Base-by-base conservation (phyloP, 768 basidiomycete genomes). In the Gymnopilus dilepis region DNA sequence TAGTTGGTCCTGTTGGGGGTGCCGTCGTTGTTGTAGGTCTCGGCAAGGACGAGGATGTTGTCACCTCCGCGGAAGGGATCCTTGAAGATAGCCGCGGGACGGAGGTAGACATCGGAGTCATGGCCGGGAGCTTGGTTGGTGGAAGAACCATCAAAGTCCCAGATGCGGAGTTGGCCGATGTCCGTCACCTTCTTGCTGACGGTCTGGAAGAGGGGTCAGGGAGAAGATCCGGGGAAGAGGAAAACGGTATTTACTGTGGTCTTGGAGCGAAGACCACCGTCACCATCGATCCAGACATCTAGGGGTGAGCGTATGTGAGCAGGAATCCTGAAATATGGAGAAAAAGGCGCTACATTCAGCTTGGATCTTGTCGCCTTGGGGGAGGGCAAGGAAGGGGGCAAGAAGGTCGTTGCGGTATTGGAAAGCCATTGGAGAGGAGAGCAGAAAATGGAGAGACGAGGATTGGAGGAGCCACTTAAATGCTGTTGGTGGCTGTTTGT, bases 271-370 rank as follows among this genome's bases (percentile, higher is more conserved):
- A 97, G 87, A 65, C 93, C 97, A 66, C 86, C 84, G 74, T 98
- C 91, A 64, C 96, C 96, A 74, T 99, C 97, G 74, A 98, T 89
- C 97, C 97, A 99, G 79, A 98, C 91, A 77, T 99, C 95, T 98
- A 75, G 41, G 57, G 53, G 24, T 62, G 45, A 66, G 64, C 51
- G 45, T 65, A 65, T 53, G 60, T 61, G 41, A 63, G 64, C 51
- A 57, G 58, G 64, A n/a, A 61, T 59, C 56, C 65, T 66, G 58
- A 43, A 50, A 48, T 50, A 59, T 53, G 42, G 30, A 50, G 22
- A 65, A 59, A 59, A 51, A 50, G 9, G n/a, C 69, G 86, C 41
- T 73, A 93, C 92, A 94, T 78, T 98, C 97, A 43, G 97, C 97
- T 83, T 97, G 95, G 76, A 98, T 73, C 77, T 95, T 95, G 24